Percentiles rank a stretch among this genome's conserved stretches.
Conservation (phyloP, 768 basidiomycete genomes). For the Phanerochaete sordida region DNA sequence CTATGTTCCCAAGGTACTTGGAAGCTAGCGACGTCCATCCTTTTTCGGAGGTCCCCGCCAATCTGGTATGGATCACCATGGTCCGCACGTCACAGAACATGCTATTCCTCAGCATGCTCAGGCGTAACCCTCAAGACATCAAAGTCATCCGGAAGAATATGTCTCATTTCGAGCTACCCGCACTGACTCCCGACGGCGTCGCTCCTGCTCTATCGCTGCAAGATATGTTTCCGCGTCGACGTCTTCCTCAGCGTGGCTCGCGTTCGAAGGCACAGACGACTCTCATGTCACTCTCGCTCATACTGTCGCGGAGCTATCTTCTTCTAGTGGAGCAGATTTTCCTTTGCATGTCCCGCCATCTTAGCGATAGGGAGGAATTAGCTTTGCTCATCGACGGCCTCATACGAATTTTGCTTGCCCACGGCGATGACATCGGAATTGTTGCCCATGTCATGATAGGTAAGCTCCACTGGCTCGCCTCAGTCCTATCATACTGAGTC, state of each 20-base stretch:
- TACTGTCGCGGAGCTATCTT: conserved; percentile 65
- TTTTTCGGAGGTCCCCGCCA: conserved; percentile 34
- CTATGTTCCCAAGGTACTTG: conserved; percentile 58
- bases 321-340: conserved; percentile 69
- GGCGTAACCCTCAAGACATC: conserved; percentile 64
- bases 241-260: conserved; percentile 6
- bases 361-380: conserved; percentile 67
- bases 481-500: background rate
- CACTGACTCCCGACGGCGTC: conserved; percentile 29
- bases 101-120: conserved; percentile 60
- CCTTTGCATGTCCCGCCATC: conserved; percentile 65
- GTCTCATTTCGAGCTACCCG: conserved; percentile 57
- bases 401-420: conserved; percentile 62
- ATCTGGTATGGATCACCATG: conserved; percentile 53
- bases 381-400: conserved; percentile 64
- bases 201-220: conserved; percentile 34
- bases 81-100: conserved; percentile 71
- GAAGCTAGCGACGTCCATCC: conserved; percentile 16
- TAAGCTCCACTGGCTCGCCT: conserved; percentile 22
- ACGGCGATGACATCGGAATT: conserved; percentile 74
- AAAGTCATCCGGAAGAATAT: conserved; percentile 64
- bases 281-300: conserved; percentile 48
- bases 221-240: conserved; percentile 45
- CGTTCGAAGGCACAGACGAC: conserved; percentile 15
- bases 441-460: conserved; percentile 73